Evolutionary conservation across 2,329 filamentous ascomycete genomes (phyloP), one percentile per base, ranked within the genome.

Genomic region (Aspergillus ibericus): DNA sequence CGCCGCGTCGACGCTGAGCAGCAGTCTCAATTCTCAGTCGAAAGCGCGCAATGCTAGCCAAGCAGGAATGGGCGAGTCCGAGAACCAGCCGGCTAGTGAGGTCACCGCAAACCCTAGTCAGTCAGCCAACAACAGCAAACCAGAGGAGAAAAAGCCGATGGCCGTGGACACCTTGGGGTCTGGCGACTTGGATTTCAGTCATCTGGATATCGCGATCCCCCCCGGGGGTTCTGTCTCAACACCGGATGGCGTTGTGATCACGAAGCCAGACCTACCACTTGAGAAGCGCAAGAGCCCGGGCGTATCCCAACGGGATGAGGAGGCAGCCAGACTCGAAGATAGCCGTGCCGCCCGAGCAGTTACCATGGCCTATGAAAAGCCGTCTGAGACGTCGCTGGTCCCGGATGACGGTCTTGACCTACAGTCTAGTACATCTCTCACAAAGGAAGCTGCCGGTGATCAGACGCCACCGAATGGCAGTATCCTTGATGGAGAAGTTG

Each of bases 81-180:
- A 76, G 38, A 56, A 67, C 58, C 58, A 68, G 52, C 47, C 53
- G 4, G 22, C 59, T 9, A 73, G 73, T 10, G 63, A 66, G 15
- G 58, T 46, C 13, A 66, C 71, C 9, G 68, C 72, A 34, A 68
- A 73, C 55, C 55, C 58, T 1, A 71, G 68, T 25, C 66, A 69
- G 34, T 58, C 55, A 7, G 40, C 52, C 1, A 62, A 57, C 4
- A 40, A 47, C 20, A 69, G 60, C 10, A 76, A 78, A 10, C 56
- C 70, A n/a, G 74, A 77, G 22, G 71, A 77, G 52, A 83, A 83
- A 60, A 90, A 87, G 68, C 88, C 92, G 65, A 85, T 88, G 12
- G 92, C 95, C 1, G 85, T 97, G 2, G 92, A 93, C 70, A 98
- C 95, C 0, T 81, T 99, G 51, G 95, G 95, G 12, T 87, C 86